These are phyloP conservation scores for Musa troglodytarum DNA, from an alignment of 176 grass and related monocot species.

Conservation along the genomic window DNA sequence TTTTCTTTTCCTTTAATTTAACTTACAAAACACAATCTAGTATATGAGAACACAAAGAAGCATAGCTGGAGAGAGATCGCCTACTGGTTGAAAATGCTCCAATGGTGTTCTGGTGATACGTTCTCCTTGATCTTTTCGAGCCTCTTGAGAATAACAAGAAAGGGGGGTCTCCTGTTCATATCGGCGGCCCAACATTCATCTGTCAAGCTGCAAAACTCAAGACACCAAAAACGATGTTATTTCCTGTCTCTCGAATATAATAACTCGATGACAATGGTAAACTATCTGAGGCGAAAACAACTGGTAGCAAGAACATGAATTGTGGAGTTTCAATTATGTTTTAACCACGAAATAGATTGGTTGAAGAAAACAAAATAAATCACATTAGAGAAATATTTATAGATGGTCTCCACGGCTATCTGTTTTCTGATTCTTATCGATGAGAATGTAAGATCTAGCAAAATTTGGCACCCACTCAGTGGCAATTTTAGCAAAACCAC, in stretches of 20 bases:
- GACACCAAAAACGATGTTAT: background rate
- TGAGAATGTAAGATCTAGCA: background rate
- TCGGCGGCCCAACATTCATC: slow-evolving; percentile 65
- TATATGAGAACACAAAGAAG: background rate
- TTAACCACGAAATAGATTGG: no score
- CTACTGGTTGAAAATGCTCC: slow-evolving; percentile 73
- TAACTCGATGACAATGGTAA: background rate
- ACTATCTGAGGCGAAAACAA: background rate
- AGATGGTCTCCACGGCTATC: background rate
- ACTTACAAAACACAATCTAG: background rate
- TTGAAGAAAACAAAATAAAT: no score
- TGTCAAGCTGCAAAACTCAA: slow-evolving; percentile 44
- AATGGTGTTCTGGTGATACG: slow-evolving; percentile 55
- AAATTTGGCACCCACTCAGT: background rate
- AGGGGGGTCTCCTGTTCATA: slow-evolving; percentile 75
- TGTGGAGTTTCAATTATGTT: background rate
- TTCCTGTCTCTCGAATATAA: background rate
- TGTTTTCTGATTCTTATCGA: background rate
- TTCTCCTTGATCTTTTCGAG: slow-evolving; percentile 84
- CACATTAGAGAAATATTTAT: no score
- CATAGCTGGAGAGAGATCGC: background rate
- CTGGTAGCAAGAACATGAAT: background rate
- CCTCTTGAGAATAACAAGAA: slow-evolving; percentile 89
- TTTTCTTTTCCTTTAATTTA: background rate
- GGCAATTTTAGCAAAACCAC: no score